Conservation (phyloP, 2,329 filamentous ascomycete species). For the Xylariaceae sp. region DNA sequence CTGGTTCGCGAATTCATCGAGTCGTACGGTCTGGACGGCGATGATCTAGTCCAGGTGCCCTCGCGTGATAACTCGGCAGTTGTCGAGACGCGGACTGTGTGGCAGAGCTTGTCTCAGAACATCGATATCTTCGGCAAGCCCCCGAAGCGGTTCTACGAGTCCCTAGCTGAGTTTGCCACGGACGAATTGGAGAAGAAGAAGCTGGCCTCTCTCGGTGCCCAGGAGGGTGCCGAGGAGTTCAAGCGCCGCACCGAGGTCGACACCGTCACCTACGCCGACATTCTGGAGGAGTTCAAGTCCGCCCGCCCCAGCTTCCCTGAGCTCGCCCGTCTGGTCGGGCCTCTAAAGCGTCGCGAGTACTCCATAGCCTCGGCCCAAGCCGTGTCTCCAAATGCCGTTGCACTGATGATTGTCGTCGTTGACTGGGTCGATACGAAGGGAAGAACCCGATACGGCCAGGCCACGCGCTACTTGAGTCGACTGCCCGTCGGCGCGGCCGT, state of each 20-base stretch:
- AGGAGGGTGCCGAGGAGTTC: constrained; percentile 81
- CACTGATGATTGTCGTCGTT: constrained; percentile 95
- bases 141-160: constrained; percentile 96
- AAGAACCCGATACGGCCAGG: constrained; percentile 86
- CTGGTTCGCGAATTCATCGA: constrained; percentile 82
- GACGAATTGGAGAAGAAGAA: constrained; percentile 78
- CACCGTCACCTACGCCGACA: constrained; percentile 83
- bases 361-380: constrained; percentile 98
- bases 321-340: constrained; percentile 77
- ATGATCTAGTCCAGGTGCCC: constrained; percentile 86
- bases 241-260: constrained; percentile 89
- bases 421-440: constrained; percentile 88
- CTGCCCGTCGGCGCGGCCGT: constrained; percentile 72
- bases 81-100: constrained; percentile 84
- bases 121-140: constrained; percentile 95
- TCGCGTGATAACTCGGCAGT: constrained; percentile 70
- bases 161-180: constrained; percentile 76
- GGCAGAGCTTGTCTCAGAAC: constrained; percentile 86
- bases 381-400: constrained; percentile 82
- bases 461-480: constrained; percentile 79
- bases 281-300: constrained; percentile 83
- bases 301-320: constrained; percentile 86
- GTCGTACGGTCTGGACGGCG: constrained; percentile 77
- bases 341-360: constrained; percentile 96
- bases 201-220: constrained; percentile 68